Evolutionary conservation across 2,329 filamentous ascomycete species (phyloP).

Genomic region (Stemphylium vesicarium): DNA sequence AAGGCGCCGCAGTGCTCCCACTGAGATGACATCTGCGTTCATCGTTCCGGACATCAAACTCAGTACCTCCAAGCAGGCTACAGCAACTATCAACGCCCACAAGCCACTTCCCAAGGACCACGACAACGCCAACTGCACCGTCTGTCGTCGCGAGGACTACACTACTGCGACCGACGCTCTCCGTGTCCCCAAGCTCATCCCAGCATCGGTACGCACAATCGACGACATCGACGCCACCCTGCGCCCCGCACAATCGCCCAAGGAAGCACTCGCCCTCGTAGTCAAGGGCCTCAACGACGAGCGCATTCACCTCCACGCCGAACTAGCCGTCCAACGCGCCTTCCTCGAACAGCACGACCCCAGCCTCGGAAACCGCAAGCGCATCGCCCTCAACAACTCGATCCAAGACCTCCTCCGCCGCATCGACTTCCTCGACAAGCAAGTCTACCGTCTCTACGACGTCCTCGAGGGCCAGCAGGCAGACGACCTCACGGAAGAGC

Average conservation of each 20-base stretch:
- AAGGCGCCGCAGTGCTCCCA: slow-evolving; percentile 56
- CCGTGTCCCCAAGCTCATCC: slow-evolving; percentile 57
- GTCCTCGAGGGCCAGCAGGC: slow-evolving; percentile 80
- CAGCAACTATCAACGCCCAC: slow-evolving; percentile 25
- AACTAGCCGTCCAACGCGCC: slow-evolving; percentile 66
- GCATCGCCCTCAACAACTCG: slow-evolving; percentile 65
- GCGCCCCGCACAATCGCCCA: slow-evolving; percentile 69
- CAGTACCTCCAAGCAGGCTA: slow-evolving; percentile 34
- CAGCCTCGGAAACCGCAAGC: slow-evolving; percentile 66
- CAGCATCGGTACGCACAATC: slow-evolving; percentile 58
- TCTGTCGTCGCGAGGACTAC: slow-evolving; percentile 57
- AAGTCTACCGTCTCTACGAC: slow-evolving; percentile 83
- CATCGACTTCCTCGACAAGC: slow-evolving; percentile 75
- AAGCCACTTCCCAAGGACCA: slow-evolving; percentile 52
- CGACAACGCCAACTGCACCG: slow-evolving; percentile 62
- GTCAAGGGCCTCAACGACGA: slow-evolving; percentile 85
- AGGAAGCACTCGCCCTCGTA: slow-evolving; percentile 77
- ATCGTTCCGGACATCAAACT: slow-evolving; percentile 69
- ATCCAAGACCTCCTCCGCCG: slow-evolving; percentile 68
- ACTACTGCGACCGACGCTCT: slow-evolving; percentile 38
- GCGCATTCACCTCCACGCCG: slow-evolving; percentile 74
- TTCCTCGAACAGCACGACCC: slow-evolving; percentile 67
- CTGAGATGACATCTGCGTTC: slow-evolving; percentile 69
- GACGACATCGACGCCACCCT: slow-evolving; percentile 66
- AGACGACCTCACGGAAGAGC: slow-evolving; percentile 55